These are phyloP conservation scores for Terana coerulea DNA, from an alignment of 768 basidiomycete species.

Conservation along the genomic window DNA sequence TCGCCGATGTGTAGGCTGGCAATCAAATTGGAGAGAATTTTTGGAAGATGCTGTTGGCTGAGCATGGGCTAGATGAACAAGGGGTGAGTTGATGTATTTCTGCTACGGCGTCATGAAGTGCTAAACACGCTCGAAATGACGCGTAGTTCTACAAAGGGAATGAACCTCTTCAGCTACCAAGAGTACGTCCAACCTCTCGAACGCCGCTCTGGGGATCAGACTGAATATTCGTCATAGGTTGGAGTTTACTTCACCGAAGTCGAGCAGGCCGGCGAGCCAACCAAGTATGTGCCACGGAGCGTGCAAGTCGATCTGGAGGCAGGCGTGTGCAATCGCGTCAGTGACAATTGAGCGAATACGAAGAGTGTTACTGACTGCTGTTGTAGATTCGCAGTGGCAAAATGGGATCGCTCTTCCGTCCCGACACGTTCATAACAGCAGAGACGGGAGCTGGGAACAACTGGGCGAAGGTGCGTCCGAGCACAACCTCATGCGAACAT, in stretches of 20 bases:
- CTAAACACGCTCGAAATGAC: neutral
- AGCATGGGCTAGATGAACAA: conserved; percentile 74
- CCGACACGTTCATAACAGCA: conserved; percentile 77
- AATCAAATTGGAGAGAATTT: conserved; percentile 83
- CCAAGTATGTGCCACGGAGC: conserved; percentile 86
- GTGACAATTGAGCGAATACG: conserved; percentile 20
- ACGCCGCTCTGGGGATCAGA: neutral
- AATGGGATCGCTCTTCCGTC: conserved; percentile 75
- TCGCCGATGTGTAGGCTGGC: conserved; percentile 46
- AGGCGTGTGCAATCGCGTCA: conserved; percentile 76
- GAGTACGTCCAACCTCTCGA: conserved; percentile 40
- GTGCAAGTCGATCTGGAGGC: conserved; percentile 89
- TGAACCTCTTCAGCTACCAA: conserved; percentile 69
- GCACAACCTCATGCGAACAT: neutral
- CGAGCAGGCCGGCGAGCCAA: conserved; percentile 35
- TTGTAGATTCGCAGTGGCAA: conserved; percentile 61
- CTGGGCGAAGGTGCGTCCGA: conserved; percentile 70
- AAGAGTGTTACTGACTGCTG: neutral
- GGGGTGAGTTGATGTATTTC: conserved; percentile 43
- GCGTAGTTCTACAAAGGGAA: conserved; percentile 64
- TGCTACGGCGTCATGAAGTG: neutral
- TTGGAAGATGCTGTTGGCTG: conserved; percentile 84
- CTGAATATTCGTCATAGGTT: conserved; percentile 41
- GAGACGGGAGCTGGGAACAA: conserved; percentile 80
- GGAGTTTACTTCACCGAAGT: conserved; percentile 83